phyloP scores from a whole-genome alignment of 257 asterid species.

The Nicotiana attenuata region DNA sequence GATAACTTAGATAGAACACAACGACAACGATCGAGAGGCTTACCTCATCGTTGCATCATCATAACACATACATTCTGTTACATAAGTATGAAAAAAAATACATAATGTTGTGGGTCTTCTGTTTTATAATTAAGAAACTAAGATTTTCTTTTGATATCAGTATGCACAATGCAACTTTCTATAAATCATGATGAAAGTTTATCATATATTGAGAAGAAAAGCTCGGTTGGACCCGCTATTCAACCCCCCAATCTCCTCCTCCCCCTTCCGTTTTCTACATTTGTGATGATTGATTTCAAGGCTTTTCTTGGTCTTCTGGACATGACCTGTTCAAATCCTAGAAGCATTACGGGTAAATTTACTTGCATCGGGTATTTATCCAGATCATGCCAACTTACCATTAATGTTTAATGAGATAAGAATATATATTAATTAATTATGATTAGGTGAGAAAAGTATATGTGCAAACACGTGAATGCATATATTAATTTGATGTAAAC shows the following conservation, averaged over 20 bases:
- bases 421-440: no score
- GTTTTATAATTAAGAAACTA: not conserved
- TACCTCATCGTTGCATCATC: conserved; percentile 14
- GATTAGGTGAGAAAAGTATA: no score
- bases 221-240: not conserved
- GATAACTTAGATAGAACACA: not conserved
- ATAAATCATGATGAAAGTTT: conserved; percentile 7
- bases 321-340: no score
- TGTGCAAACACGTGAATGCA: no score
- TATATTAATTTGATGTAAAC: no score
- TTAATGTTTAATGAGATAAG: no score
- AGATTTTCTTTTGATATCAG: not conserved
- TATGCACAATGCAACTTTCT: not conserved
- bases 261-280: not conserved
- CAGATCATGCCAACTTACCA: no score
- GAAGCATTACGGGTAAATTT: no score
- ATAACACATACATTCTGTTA: not conserved
- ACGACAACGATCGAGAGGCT: not conserved
- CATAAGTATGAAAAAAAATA: not conserved
- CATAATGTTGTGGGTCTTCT: not conserved
- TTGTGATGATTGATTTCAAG: conserved; percentile 8
- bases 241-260: no score
- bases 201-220: not conserved
- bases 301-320: not conserved
- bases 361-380: no score